Conservation (phyloP, 2,329 filamentous ascomycete genomes). For the Botrytis cinerea region DNA sequence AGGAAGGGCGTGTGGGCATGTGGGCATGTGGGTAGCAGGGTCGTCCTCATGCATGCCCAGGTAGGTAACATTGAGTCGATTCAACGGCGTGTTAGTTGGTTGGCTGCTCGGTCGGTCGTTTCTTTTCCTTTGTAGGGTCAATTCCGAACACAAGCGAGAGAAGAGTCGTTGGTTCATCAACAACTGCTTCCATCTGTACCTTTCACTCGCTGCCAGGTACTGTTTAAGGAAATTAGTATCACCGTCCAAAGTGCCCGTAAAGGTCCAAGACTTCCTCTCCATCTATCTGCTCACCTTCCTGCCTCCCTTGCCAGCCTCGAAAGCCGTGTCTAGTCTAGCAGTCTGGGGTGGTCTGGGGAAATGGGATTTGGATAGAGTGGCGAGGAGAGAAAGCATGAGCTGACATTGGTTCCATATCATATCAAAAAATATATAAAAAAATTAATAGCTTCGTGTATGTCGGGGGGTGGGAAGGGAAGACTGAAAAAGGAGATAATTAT, state of each 20-base stretch:
- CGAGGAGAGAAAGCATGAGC: not conserved
- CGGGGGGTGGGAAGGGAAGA: not conserved
- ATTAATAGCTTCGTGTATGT: not conserved
- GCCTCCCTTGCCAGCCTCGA: conserved; percentile 1
- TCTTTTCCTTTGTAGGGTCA: not conserved
- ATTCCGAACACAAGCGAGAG: conserved; percentile 13
- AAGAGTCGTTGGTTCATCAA: not conserved
- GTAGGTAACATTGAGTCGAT: not conserved
- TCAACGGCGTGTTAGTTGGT: not conserved
- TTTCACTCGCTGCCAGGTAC: too few relatives aligned
- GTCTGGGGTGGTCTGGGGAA: not conserved
- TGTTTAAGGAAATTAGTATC: not conserved
- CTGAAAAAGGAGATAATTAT: not conserved
- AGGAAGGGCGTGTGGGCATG: conserved; percentile 11
- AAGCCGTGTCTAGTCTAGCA: not conserved
- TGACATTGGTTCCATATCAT: not conserved
- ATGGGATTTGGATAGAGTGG: not conserved
- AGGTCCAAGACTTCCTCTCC: not conserved
- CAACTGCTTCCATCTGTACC: not conserved
- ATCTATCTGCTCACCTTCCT: not conserved
- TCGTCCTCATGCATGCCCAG: not conserved
- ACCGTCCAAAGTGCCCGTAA: too few relatives aligned
- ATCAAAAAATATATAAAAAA: not conserved
- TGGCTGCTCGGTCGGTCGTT: not conserved
- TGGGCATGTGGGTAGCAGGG: not conserved